Evolutionary conservation across 148 eudicot genomes (phyloP).

Genomic region (Arctostaphylos glauca): DNA sequence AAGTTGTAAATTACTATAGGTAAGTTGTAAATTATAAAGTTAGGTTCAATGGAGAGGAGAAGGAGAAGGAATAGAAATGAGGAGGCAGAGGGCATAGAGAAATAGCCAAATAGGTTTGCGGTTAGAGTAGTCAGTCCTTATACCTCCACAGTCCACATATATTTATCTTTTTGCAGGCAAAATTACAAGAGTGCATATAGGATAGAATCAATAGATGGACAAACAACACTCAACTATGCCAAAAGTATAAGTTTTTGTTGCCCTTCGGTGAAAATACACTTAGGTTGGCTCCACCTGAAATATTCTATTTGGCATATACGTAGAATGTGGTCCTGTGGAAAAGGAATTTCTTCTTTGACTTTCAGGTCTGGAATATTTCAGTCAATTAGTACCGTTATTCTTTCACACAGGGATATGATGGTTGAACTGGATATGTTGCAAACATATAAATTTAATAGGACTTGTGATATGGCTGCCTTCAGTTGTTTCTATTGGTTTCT

Average conservation of each 20-base stretch:
- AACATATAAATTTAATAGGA: background rate
- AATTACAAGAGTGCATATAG: background rate
- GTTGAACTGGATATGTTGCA: slow-evolving; percentile 6
- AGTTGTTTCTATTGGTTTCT: background rate
- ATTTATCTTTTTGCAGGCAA: background rate
- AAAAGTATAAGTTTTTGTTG: background rate
- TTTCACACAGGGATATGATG: background rate
- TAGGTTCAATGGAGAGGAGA: background rate
- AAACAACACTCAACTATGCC: background rate
- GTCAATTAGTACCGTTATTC: background rate
- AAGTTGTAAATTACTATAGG: background rate
- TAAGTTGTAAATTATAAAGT: background rate
- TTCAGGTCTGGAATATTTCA: background rate
- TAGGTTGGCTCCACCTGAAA: background rate
- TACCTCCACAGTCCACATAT: background rate
- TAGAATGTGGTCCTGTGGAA: background rate
- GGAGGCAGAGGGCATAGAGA: background rate
- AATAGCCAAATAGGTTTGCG: background rate
- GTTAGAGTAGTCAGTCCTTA: background rate
- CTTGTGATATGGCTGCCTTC: background rate
- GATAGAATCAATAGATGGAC: background rate
- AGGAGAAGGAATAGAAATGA: background rate
- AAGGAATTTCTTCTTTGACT: slow-evolving; percentile 5
- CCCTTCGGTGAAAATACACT: background rate
- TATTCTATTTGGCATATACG: background rate